Evolutionary conservation across 495 filamentous ascomycete species (phyloP), one percentile per base, ranked within the genome.

Genomic region (Tricharina praecox): DNA sequence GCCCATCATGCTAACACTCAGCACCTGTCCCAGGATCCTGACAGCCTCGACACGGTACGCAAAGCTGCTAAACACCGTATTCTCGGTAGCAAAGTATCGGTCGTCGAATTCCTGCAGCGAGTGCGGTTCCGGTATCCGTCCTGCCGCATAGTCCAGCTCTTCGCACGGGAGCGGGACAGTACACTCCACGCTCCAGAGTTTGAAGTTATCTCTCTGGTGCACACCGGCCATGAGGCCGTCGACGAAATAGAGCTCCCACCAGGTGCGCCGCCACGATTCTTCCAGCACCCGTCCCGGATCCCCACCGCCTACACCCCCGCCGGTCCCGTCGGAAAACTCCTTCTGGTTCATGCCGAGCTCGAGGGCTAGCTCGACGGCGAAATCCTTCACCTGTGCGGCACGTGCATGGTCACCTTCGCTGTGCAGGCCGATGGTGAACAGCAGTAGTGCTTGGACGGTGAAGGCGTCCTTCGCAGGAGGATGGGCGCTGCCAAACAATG

Each of bases 161-260:
- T 87, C 81, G 53, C 82, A 87, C 1, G 83, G 83, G n/a, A 88
- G 63, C 9, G 67, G 71, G 3, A 77, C 77, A 28, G 76, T 73
- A 7, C 71, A 62, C 35, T 64, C 60, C 35, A 81, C 66, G 35
- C 73, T 66, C 45, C 70, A 70, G 25, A 78, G 63, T 23, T 65
- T 53, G 50, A 81, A 78, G 18, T 73, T 70, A 37, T 76, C 72
- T 25, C 71, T 59, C 45, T 70, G 64, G 50, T 76, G 67, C 33
- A 74, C 69, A 24, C 70, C 72, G 50, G 73, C 69, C 50, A 75
- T 64, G 73, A 74, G 71, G 28, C 77, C 77, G 51, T 93, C 85
- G 11, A 84, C 72, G 34, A 86, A 74, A 57, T 79, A 92, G 40
- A 94, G 62, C 53, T 92, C 83, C 85, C 85, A 94, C 85, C 84